Evolutionary conservation across 2,329 filamentous ascomycete genomes (phyloP).

Genomic region (Xylaria sp.): DNA sequence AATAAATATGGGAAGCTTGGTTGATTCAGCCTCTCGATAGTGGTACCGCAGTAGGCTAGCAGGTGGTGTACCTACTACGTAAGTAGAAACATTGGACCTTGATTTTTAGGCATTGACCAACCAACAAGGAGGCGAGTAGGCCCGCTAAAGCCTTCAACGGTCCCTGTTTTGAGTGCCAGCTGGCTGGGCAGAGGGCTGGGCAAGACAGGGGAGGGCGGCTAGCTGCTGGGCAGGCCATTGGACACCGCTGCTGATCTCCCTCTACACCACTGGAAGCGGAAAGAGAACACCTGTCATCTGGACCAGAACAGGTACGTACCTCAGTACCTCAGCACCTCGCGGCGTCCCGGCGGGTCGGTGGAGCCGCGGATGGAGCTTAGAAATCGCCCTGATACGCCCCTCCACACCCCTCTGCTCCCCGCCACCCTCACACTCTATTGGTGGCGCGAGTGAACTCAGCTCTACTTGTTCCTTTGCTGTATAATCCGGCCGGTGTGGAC

Average conservation of each 20-base stretch:
- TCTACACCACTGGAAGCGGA: not conserved
- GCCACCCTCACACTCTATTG: slow-evolving; percentile 31
- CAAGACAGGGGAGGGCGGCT: slow-evolving; percentile 13
- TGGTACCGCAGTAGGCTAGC: not conserved
- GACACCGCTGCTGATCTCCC: slow-evolving; percentile 10
- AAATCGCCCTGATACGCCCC: slow-evolving; percentile 29
- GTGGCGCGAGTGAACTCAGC: slow-evolving; percentile 38
- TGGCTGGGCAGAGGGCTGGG: slow-evolving; percentile 11
- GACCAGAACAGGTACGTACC: slow-evolving; percentile 23
- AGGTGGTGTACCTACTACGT: no score
- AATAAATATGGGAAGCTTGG: slow-evolving; percentile 1
- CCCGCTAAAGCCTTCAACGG: not conserved
- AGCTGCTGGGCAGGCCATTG: slow-evolving; percentile 15
- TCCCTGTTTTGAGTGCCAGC: not conserved
- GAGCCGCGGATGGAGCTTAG: slow-evolving; percentile 29
- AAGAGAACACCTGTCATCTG: slow-evolving; percentile 48
- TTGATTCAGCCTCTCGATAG: slow-evolving; percentile 3
- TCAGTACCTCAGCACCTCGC: slow-evolving; percentile 26
- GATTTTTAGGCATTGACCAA: slow-evolving; percentile 21
- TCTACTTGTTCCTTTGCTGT: slow-evolving; percentile 12
- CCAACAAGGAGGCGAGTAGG: slow-evolving; percentile 9
- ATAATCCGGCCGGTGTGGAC: slow-evolving; percentile 35
- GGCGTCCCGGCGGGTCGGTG: slow-evolving; percentile 2
- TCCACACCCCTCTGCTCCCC: slow-evolving; percentile 33
- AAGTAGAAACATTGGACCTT: slow-evolving; percentile 7